Evolutionary conservation across 129 eudicot genomes (phyloP).

Genomic region (Artemisia argyi): DNA sequence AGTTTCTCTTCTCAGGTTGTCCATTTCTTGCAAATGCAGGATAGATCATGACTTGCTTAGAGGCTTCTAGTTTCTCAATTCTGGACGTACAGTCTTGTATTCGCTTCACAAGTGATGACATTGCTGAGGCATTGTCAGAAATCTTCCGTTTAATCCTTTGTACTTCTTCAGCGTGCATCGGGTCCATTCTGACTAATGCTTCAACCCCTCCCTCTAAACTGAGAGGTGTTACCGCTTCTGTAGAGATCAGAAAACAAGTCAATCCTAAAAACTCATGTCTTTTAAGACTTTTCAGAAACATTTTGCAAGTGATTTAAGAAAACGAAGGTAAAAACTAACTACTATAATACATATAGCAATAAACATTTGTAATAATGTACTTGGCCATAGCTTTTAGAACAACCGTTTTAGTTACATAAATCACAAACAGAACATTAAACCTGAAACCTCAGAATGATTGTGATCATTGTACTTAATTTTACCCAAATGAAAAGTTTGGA

Average conservation of each 20-base stretch:
- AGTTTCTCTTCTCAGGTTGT: slow-evolving; percentile 26
- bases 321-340: background rate
- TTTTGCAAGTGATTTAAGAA: no score
- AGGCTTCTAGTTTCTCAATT: slow-evolving; percentile 58
- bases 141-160: slow-evolving; percentile 61
- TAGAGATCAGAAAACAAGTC: background rate
- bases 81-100: slow-evolving; percentile 64
- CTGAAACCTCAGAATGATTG: no score
- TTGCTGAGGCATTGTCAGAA: slow-evolving; percentile 48
- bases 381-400: no score
- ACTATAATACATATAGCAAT: background rate
- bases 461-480: no score
- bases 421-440: no score
- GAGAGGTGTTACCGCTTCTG: background rate
- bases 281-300: background rate
- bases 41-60: slow-evolving; percentile 42
- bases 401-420: no score
- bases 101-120: slow-evolving; percentile 60
- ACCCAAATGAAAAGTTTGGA: no score
- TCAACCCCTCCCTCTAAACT: slow-evolving; percentile 28
- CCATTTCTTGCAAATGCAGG: slow-evolving; percentile 66
- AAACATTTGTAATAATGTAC: no score
- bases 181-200: slow-evolving; percentile 27
- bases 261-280: slow-evolving; percentile 16
- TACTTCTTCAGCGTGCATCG: slow-evolving; percentile 40